phyloP scores from a whole-genome alignment of 148 eudicot genomes.

The Fagopyrum tataricum region DNA sequence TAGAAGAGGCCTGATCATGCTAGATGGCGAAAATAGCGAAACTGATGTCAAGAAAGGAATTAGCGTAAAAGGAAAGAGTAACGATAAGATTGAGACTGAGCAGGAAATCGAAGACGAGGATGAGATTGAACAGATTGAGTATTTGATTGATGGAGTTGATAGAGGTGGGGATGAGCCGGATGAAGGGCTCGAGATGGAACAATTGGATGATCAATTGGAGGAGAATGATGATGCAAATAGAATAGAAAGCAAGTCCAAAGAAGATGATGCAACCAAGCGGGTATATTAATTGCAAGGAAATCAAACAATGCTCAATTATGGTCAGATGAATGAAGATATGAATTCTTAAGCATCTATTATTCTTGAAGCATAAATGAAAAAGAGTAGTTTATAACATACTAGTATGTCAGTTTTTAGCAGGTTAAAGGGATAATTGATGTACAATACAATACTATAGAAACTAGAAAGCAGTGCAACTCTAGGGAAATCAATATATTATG shows the following conservation, averaged over 20 bases:
- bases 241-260: background rate
- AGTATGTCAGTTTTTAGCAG: background rate
- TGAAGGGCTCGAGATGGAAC: background rate
- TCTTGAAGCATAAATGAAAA: background rate
- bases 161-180: background rate
- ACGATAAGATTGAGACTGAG: background rate
- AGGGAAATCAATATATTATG: background rate
- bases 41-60: background rate
- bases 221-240: background rate
- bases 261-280: background rate
- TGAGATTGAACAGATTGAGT: background rate
- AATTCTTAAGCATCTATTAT: background rate
- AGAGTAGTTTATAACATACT: background rate
- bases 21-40: background rate
- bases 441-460: background rate
- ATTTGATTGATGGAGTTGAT: constrained; percentile 4
- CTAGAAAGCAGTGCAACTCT: background rate
- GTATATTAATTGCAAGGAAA: background rate
- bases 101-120: constrained; percentile 4
- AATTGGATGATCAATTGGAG: background rate
- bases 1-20: background rate
- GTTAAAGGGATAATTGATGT: background rate
- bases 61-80: background rate
- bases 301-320: background rate
- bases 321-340: background rate